Evolutionary conservation across 2,329 filamentous ascomycete species (phyloP).

Genomic region (Metarhizium rileyi): DNA sequence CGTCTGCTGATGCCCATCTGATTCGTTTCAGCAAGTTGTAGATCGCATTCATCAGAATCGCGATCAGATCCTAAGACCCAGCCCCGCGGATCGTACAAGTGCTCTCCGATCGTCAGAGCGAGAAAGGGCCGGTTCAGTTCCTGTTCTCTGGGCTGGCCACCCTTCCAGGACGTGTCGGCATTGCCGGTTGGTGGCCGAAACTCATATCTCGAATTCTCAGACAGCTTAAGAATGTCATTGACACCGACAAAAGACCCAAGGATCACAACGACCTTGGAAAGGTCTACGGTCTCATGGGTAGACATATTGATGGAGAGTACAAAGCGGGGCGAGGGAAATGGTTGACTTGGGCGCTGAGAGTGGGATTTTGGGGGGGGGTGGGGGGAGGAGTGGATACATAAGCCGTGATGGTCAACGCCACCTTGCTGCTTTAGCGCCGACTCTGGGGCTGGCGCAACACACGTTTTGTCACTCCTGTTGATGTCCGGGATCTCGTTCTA

Average conservation of each 20-base stretch:
- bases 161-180: not conserved
- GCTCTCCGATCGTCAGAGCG: constrained; percentile 5
- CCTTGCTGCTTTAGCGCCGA: no score
- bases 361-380: no score
- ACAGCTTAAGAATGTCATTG: not conserved
- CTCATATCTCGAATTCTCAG: not conserved
- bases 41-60: constrained; percentile 7
- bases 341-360: no score
- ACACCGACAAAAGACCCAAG: not conserved
- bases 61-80: constrained; percentile 7
- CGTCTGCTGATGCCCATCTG: constrained; percentile 3
- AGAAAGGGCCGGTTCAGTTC: constrained; percentile 1
- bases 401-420: no score
- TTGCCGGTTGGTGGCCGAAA: not conserved
- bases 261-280: not conserved
- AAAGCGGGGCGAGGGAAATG: no score
- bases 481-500: no score
- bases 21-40: constrained; percentile 4
- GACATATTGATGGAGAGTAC: no score
- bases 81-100: constrained; percentile 6
- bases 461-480: no score
- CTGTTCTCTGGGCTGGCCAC: not conserved
- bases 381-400: no score
- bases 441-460: no score
- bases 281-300: no score